phyloP scores from a whole-genome alignment of 345 rosid species.

The Turritis glabra region DNA sequence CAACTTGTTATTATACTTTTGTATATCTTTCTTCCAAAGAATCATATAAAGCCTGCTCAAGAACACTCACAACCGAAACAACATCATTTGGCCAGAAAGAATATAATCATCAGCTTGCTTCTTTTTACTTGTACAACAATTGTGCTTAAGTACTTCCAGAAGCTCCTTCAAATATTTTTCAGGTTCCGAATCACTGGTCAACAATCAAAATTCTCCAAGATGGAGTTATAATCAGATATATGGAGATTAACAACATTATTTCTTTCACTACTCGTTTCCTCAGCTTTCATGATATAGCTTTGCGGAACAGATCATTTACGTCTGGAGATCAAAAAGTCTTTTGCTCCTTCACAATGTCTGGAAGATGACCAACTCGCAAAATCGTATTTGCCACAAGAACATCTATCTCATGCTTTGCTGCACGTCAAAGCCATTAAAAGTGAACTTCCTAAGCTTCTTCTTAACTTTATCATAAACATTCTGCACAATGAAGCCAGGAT shows the following conservation, averaged over 20 bases:
- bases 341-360: constrained; percentile 22
- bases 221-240: constrained; percentile 43
- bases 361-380: constrained; percentile 50
- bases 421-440: constrained; percentile 48
- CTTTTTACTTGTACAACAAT: constrained; percentile 46
- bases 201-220: constrained; percentile 46
- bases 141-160: constrained; percentile 52
- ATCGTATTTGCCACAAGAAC: constrained; percentile 61
- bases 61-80: constrained; percentile 53
- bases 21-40: constrained; percentile 47
- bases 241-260: constrained; percentile 42
- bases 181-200: constrained; percentile 59
- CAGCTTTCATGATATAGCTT: constrained; percentile 43
- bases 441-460: constrained; percentile 52
- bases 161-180: constrained; percentile 75
- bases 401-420: constrained; percentile 51
- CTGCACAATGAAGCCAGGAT: constrained; percentile 81
- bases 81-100: constrained; percentile 73
- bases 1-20: constrained; percentile 70
- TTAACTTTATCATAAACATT: constrained; percentile 56
- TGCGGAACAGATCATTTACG: constrained; percentile 36
- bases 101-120: constrained; percentile 22
- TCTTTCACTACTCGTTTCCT: constrained; percentile 55
- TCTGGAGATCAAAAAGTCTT: constrained; percentile 1
- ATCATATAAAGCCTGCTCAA: constrained; percentile 67